Base-by-base conservation (phyloP, 2,329 filamentous ascomycete genomes). In the Raffaelea deltoideospora region DNA sequence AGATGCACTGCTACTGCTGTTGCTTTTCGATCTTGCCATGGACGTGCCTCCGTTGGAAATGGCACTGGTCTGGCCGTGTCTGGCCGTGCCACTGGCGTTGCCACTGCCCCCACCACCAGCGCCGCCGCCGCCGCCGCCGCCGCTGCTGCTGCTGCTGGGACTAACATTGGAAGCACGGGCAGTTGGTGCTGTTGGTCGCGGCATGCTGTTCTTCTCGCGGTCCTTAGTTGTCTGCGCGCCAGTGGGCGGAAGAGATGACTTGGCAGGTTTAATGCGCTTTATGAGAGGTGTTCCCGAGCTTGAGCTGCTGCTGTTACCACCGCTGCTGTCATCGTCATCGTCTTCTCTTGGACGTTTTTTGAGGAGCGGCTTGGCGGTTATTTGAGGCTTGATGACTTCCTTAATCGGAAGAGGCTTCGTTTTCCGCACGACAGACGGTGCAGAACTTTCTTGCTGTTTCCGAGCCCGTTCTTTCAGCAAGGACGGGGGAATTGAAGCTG, bases 251-350 rank as follows among this genome's bases (percentile, higher is more conserved):
- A 13, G 23, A 18, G 41, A 18, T 4, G 43, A 43, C 41, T 53
- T 53, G 35, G 41, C 23, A 2, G 61, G 54, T 56, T 72, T 72
- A 45, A 66, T 56, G n/a, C 69, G 64, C 53, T 74, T 74, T 48
- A 62, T 67, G 10, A 75, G 54, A 3, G 70, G 70, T 10, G 65
- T 68, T 13, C 67, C 67, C 1, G 71, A 75, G 52, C 70, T 74
- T 3, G 70, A 75, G 46, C 68, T 72, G 39, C 69, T 29, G n/a
- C n/a, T n/a, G n/a, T n/a, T n/a, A n/a, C n/a, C n/a, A 21, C 34
- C 70, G 44, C 69, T 74, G 39, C 69, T 45, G 27, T 44, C 70
- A 42, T 72, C 69, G 13, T 65, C 61, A 6, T 66, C 63, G 31
- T 70, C 69, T n/a, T n/a, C n/a, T 2, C 68, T 65, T 3, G 60